Percentiles rank a stretch among this genome's conserved stretches.
These are phyloP conservation scores for Aureobasidium leucospermi DNA, from an alignment of 2,329 filamentous ascomycete species.

Conservation along the genomic window DNA sequence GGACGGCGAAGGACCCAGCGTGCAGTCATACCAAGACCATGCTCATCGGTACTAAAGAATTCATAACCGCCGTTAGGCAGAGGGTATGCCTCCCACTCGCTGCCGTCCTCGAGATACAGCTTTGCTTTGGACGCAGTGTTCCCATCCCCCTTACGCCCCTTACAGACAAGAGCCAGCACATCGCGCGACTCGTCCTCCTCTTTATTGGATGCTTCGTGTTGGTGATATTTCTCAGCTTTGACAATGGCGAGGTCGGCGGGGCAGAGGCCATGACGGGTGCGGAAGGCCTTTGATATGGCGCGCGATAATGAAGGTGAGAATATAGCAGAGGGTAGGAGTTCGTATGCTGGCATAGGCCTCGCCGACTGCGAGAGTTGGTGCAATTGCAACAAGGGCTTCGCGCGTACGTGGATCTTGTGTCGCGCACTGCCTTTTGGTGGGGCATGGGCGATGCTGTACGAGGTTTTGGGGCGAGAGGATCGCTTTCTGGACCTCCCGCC, in stretches of 20 bases:
- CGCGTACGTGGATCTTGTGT: constrained; percentile 59
- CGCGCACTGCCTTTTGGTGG: constrained; percentile 49
- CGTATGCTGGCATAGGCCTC: constrained; percentile 61
- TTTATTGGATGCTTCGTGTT: constrained; percentile 40
- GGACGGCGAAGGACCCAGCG: constrained; percentile 57
- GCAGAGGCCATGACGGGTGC: constrained; percentile 55
- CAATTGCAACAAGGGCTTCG: constrained; percentile 63
- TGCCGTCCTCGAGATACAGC: constrained; percentile 52
- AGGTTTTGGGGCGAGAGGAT: constrained; percentile 47
- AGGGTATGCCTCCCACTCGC: constrained; percentile 38
- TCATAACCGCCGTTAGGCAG: constrained; percentile 41
- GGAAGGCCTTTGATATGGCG: constrained; percentile 57
- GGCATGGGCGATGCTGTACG: constrained; percentile 62
- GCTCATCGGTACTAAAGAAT: constrained; percentile 53
- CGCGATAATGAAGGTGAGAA: constrained; percentile 54
- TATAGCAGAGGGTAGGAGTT: constrained; percentile 56
- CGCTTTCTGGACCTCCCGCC: constrained; percentile 19
- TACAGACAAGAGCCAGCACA: constrained; percentile 62
- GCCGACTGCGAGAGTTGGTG: constrained; percentile 56
- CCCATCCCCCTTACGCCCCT: constrained; percentile 39
- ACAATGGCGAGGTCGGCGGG: constrained; percentile 65
- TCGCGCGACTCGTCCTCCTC: constrained; percentile 46
- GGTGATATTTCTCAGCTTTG: constrained; percentile 58
- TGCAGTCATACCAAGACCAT: constrained; percentile 53
- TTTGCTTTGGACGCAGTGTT: constrained; percentile 55